Base-by-base conservation (phyloP, 495 filamentous ascomycete genomes). In the Aspergillus mulundensis region DNA sequence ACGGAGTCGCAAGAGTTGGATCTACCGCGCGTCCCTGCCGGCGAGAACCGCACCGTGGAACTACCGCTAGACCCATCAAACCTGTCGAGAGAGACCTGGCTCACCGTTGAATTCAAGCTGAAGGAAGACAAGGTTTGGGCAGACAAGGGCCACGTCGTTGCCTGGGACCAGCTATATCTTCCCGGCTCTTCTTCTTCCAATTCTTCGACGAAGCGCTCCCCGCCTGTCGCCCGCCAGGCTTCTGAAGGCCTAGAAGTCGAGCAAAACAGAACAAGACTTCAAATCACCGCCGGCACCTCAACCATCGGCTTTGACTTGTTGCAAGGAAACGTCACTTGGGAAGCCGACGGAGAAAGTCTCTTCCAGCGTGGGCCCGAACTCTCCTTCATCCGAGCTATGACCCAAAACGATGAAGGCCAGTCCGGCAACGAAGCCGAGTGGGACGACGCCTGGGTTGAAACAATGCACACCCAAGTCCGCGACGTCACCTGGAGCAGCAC, bases 391-490 rank as follows among this genome's bases (percentile, higher is more conserved):
- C 63, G 66, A 20, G 60, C 66, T 15, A 41, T 62, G 50, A 87
- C 85, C 1, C 78, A 86, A 65, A 87, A 87, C 63, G 85, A 88
- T 61, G 66, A 70, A 7, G 75, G 79, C 3, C 57, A 61, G 20
- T 66, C 70, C 28, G 73, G 69, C 14, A 54, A 63, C 23, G 34
- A 23, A n/a, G 44, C 58, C 38, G 62, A 62, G n/a, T 62, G 62
- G 62, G 43, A 65, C 5, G 45, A 53, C 7, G 57, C 55, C 19
- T 75, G 79, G 21, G 76, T 79, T 20, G 76, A 75, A 2, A 50
- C 23, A 6, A 50, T 41, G 65, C 70, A 39, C 73, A 77, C 41
- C 66, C 79, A 50, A 38, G 47, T 50, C n/a, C 65, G 71, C 12
- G 66, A 70, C n/a, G 63, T 78, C 0, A 61, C 66, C 5, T 83